Percentiles rank a stretch among this genome's conserved stretches.
These are phyloP conservation scores for Ganoderma lingzhi DNA, from an alignment of 1,284 basidiomycete genomes.

Conservation along the genomic window DNA sequence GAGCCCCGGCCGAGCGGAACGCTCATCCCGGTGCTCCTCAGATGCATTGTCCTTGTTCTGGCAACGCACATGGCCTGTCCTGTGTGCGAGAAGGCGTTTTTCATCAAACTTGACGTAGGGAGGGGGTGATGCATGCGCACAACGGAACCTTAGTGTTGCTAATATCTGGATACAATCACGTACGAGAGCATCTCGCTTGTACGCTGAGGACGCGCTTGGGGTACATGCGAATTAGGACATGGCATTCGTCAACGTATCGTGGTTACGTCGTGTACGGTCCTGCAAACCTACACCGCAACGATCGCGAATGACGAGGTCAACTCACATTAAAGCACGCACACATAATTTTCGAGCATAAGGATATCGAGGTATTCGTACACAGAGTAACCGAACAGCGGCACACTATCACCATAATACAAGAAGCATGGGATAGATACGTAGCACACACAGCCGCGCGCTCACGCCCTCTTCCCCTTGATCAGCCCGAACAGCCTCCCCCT, in stretches of 20 bases:
- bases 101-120: not conserved
- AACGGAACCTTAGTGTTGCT: not conserved
- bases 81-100: not conserved
- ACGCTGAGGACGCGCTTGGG: not conserved
- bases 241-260: not conserved
- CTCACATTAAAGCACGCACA: not conserved
- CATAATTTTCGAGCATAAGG: not conserved
- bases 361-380: conserved; percentile 1
- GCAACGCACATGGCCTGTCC: not conserved
- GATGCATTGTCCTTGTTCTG: not conserved
- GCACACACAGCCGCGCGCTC: not conserved
- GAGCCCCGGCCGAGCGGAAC: not conserved
- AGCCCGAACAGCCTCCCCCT: conserved; percentile 45
- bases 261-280: not conserved
- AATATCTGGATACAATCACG: not conserved
- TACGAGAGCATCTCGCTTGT: not conserved
- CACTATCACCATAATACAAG: too few relatives aligned
- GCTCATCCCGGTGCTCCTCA: not conserved
- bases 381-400: too few relatives aligned
- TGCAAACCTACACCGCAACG: too few relatives aligned
- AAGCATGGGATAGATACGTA: not conserved
- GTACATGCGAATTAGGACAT: not conserved
- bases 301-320: not conserved
- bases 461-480: conserved; percentile 27
- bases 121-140: not conserved